A percentile compares a stretch with the other conserved stretches of the same genome.
These are phyloP conservation scores for Aspergillus sp. DNA, from an alignment of 2,329 filamentous ascomycete genomes.

Conservation along the genomic window DNA sequence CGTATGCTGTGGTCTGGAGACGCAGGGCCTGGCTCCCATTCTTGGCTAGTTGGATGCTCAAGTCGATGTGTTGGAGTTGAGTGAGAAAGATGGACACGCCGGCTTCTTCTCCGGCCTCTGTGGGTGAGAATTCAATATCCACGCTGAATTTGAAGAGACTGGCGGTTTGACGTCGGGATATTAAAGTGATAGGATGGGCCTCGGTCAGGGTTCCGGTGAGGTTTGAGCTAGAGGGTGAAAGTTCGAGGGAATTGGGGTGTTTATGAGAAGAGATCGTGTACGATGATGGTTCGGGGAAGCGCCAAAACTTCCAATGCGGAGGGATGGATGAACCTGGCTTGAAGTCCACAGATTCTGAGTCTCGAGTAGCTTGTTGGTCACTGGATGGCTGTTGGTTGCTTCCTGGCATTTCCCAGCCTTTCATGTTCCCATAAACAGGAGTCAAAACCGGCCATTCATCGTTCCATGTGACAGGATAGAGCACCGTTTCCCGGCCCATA, in stretches of 20 bases:
- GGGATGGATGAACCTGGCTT: neutral
- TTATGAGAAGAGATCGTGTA: neutral
- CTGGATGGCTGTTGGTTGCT: neutral
- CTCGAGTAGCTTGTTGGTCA: neutral
- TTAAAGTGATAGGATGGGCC: neutral
- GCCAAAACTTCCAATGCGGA: slow-evolving; percentile 1
- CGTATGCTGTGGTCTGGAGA: neutral
- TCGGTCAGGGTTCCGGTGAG: neutral
- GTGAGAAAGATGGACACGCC: slow-evolving; percentile 7
- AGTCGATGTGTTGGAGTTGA: slow-evolving; percentile 3
- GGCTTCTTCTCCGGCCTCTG: slow-evolving; percentile 1
- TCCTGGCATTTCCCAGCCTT: neutral
- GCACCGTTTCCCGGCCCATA: slow-evolving; percentile 55
- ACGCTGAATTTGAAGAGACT: slow-evolving; percentile 7
- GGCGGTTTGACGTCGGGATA: slow-evolving; percentile 4
- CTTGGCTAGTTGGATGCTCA: neutral
- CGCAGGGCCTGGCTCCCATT: neutral
- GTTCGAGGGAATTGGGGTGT: neutral
- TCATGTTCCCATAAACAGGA: slow-evolving; percentile 4
- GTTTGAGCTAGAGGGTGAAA: neutral
- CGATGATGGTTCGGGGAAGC: neutral
- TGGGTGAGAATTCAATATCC: slow-evolving; percentile 2
- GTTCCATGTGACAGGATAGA: slow-evolving; percentile 50
- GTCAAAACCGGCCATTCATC: slow-evolving; percentile 44
- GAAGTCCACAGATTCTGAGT: neutral